phyloP scores from a whole-genome alignment of 192 early-diverging fungal species.

The Lobulomyces angularis region DNA sequence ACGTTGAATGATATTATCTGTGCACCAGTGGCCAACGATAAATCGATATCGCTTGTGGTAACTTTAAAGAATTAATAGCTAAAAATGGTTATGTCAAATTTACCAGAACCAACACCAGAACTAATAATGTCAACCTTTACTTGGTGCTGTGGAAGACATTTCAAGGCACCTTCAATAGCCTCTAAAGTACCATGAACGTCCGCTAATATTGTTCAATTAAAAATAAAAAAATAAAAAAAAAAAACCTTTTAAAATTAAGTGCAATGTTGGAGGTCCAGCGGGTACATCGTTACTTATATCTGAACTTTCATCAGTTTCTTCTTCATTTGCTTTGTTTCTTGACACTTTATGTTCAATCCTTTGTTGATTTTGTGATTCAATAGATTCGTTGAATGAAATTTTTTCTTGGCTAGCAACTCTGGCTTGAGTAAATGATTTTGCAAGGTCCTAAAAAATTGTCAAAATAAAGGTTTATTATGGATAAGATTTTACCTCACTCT shows the following conservation, averaged over 20 bases:
- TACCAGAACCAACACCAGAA: conserved; percentile 73
- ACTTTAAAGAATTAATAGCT: too few species aligned
- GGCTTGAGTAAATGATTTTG: conserved; percentile 31
- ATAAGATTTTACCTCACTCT: conserved; percentile 31
- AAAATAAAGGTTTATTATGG: background rate
- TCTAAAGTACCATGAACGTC: conserved; percentile 92
- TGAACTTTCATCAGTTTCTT: conserved; percentile 45
- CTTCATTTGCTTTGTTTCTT: conserved; percentile 33
- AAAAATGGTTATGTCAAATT: too few species aligned
- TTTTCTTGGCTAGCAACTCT: conserved; percentile 6
- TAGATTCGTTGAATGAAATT: too few species aligned
- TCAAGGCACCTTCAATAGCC: conserved; percentile 64
- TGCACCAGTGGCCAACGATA: conserved; percentile 29
- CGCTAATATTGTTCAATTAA: conserved; percentile 20
- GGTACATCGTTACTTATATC: too few species aligned
- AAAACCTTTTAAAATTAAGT: conserved; percentile 58
- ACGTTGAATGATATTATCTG: conserved; percentile 81
- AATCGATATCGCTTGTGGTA: conserved; percentile 71
- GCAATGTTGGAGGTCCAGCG: conserved; percentile 26
- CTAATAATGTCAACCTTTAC: conserved; percentile 59
- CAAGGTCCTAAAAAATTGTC: conserved; percentile 39
- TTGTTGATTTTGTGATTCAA: conserved; percentile 11
- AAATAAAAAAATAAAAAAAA: background rate
- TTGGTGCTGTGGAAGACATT: conserved; percentile 65
- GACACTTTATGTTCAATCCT: conserved; percentile 31